Evolutionary conservation across 129 eudicot genomes (phyloP), one percentile per base, ranked within the genome.

Genomic region (Centrapalus pauciflorus): DNA sequence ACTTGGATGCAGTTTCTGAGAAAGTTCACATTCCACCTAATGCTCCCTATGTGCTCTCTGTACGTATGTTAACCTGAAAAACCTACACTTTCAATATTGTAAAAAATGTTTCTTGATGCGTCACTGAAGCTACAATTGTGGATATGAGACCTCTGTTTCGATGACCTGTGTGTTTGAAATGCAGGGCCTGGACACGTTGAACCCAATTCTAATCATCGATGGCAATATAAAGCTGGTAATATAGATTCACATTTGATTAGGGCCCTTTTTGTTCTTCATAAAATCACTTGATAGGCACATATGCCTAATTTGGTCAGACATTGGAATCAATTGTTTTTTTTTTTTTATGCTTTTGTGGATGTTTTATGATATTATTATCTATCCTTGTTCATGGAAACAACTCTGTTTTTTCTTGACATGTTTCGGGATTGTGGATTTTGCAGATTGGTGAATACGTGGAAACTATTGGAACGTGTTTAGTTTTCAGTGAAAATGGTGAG

Each of bases 131-230:
- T n/a, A n/a, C n/a, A n/a, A n/a, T n/a, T 66, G 7, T 19, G 16
- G 16, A 11, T 20, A 37, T 2, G 41, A 55, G 30, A 20, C 75
- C 28, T 41, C 24, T 29, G 16, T 43, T 64, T 41, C 20, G 29
- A 48, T 32, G 27, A 33, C 45, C 26, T 16, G 4, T 46, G 11
- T 75, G 59, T 29, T 69, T 8, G 24, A 67, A 69, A 49, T 78
- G 84, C 91, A 92, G 95, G 89, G 95, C n/a, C 75, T 92, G 76
- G 96, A 92, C 75, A 92, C 98, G 5, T 58, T 79, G 61, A 92
- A 88, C 79, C 98, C 95, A n/a, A 69, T 84, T 43, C 66, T 92
- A 80, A 61, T 77, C 17, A 88, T 88, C n/a, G 93, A 86, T 59
- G 76, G 72, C 77, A 92, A 80, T 56, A 66, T 92, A 64, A 88